Conservation (phyloP, 257 asterid genomes). For the Jaltomata sinuosa region DNA sequence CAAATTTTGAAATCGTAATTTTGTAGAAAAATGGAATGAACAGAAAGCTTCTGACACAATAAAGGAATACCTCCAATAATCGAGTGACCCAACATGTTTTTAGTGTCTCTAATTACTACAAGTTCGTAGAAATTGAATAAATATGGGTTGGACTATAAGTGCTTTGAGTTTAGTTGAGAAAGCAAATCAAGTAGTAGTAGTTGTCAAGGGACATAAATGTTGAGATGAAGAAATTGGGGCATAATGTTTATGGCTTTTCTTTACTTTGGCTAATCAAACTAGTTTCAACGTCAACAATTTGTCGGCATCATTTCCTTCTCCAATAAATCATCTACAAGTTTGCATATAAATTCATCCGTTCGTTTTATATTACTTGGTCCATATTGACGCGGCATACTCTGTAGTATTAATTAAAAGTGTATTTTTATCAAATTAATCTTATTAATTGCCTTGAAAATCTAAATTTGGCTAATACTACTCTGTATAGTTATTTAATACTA, state of each 20-base stretch:
- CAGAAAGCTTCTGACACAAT: no score
- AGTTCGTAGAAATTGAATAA: neutral
- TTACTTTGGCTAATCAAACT: neutral
- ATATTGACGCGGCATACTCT: no score
- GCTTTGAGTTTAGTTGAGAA: neutral
- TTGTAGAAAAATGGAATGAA: no score
- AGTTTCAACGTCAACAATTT: neutral
- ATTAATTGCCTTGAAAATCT: no score
- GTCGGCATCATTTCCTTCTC: neutral
- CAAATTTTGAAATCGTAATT: no score
- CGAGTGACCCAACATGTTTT: neutral
- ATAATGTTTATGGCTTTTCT: neutral
- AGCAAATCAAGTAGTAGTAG: neutral
- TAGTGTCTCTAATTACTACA: neutral
- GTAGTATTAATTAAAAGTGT: no score
- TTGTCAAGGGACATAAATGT: neutral
- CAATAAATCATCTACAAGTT: neutral
- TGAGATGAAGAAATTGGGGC: neutral
- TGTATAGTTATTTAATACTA: no score
- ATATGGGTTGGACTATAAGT: no score
- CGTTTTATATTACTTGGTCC: no score
- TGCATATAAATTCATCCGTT: neutral
- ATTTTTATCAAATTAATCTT: no score
- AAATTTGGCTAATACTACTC: no score
- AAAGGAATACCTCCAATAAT: no score